These are phyloP conservation scores for Tardiomyces depauwii DNA, from an alignment of 1,139 yeast genomes.

Conservation along the genomic window DNA sequence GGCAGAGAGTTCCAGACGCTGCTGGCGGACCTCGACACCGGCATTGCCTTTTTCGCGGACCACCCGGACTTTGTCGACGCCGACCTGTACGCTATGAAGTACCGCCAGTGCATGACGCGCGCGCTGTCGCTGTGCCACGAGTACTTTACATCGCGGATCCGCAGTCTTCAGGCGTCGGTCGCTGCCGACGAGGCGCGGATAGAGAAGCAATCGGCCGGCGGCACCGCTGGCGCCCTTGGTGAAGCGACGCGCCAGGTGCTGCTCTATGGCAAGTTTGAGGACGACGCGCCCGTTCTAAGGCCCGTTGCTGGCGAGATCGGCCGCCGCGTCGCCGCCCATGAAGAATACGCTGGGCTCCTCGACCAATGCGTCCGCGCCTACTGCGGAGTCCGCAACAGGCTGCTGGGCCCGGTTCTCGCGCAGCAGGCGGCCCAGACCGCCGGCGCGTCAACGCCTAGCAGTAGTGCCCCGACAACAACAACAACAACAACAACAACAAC, in stretches of 20 bases:
- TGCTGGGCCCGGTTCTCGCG: constrained; percentile 36
- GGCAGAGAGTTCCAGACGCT: constrained; percentile 43
- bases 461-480: too few species aligned
- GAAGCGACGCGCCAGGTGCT: constrained; percentile 40
- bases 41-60: constrained; percentile 37
- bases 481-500: too few species aligned
- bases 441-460: background rate
- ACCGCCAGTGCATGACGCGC: constrained; percentile 77
- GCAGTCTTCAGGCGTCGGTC: constrained; percentile 4
- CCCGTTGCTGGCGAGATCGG: constrained; percentile 41
- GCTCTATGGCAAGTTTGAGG: constrained; percentile 50
- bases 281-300: constrained; percentile 33
- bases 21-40: constrained; percentile 48
- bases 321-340: constrained; percentile 33
- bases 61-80: constrained; percentile 54
- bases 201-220: background rate
- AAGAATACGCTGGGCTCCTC: constrained; percentile 43
- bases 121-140: constrained; percentile 67
- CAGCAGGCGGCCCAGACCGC: background rate
- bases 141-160: constrained; percentile 34
- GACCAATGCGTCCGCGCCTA: constrained; percentile 56
- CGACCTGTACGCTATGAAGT: constrained; percentile 59
- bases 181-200: constrained; percentile 1
- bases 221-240: constrained; percentile 16
- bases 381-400: constrained; percentile 41